Evolutionary conservation across 2,329 filamentous ascomycete species (phyloP).

Genomic region (Conoideocrella luteorostrata): DNA sequence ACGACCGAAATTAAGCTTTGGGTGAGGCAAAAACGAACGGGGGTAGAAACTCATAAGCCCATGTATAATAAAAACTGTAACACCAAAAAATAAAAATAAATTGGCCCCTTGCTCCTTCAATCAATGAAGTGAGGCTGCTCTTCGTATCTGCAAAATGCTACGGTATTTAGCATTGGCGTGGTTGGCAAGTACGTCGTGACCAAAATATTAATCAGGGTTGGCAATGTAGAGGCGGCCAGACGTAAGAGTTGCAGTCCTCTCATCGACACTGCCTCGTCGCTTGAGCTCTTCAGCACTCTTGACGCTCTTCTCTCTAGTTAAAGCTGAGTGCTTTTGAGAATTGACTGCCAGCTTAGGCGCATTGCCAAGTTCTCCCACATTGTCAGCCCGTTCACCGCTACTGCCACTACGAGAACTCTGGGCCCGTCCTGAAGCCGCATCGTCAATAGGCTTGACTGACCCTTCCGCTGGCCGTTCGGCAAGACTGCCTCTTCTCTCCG

Average conservation of each 20-base stretch:
- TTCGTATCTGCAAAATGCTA: no score
- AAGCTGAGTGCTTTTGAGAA: slow-evolving; percentile 48
- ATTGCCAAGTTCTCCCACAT: slow-evolving; percentile 47
- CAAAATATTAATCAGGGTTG: slow-evolving; percentile 61
- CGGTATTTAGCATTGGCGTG: background rate
- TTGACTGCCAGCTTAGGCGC: slow-evolving; percentile 50
- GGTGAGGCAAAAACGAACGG: background rate
- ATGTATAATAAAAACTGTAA: background rate
- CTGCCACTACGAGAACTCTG: slow-evolving; percentile 49
- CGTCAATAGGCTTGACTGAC: slow-evolving; percentile 25
- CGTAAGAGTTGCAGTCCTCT: slow-evolving; percentile 70
- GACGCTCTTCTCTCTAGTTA: slow-evolving; percentile 59
- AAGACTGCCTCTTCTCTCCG: slow-evolving; percentile 48
- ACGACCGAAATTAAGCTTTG: background rate
- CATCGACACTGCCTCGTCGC: slow-evolving; percentile 76
- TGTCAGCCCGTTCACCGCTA: slow-evolving; percentile 55
- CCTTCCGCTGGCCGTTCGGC: slow-evolving; percentile 33
- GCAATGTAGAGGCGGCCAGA: slow-evolving; percentile 74
- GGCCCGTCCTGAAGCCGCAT: slow-evolving; percentile 40
- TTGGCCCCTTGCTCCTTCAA: no score
- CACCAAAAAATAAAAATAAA: background rate
- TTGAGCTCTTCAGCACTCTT: slow-evolving; percentile 66
- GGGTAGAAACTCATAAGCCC: background rate
- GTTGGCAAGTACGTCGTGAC: no score
- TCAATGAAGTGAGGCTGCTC: background rate